Conservation (phyloP, 1,284 basidiomycete genomes). For the Austroboletus niveus region DNA sequence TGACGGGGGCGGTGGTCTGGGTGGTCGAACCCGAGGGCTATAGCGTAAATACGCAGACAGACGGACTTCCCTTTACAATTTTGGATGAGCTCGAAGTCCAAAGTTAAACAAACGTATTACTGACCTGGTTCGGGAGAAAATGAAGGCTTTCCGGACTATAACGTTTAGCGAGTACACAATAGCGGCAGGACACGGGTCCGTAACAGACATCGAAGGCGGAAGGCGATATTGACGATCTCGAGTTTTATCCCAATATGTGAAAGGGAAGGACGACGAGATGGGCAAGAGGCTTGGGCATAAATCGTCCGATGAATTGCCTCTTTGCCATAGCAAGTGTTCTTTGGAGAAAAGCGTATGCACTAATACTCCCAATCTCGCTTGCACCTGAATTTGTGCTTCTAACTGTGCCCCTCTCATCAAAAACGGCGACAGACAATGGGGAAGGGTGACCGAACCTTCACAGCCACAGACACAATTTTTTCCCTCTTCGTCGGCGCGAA, state of each 20-base stretch:
- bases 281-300: conserved; percentile 47
- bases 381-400: conserved; percentile 49
- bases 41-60: conserved; percentile 40
- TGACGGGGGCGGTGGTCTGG: conserved; percentile 45
- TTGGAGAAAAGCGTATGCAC: conserved; percentile 36
- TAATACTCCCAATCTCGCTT: conserved; percentile 36
- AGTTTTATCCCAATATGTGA: conserved; percentile 38
- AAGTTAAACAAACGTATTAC: conserved; percentile 10
- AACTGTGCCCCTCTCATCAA: conserved; percentile 37
- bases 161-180: conserved; percentile 48
- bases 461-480: conserved; percentile 40
- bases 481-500: conserved; percentile 41
- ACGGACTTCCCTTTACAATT: conserved; percentile 34
- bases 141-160: conserved; percentile 38
- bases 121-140: conserved; percentile 27
- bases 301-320: conserved; percentile 12
- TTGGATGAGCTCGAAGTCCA: conserved; percentile 20
- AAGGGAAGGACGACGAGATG: conserved; percentile 48
- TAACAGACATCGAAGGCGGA: conserved; percentile 51
- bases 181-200: conserved; percentile 32
- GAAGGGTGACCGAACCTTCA: conserved; percentile 40
- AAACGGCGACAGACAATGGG: background rate
- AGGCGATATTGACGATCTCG: conserved; percentile 32
- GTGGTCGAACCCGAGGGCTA: conserved; percentile 51
- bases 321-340: conserved; percentile 44